Evolutionary conservation across 805 yeast species (phyloP), one percentile per base, ranked within the genome.

Genomic region (Candida pseudofarinosa): DNA sequence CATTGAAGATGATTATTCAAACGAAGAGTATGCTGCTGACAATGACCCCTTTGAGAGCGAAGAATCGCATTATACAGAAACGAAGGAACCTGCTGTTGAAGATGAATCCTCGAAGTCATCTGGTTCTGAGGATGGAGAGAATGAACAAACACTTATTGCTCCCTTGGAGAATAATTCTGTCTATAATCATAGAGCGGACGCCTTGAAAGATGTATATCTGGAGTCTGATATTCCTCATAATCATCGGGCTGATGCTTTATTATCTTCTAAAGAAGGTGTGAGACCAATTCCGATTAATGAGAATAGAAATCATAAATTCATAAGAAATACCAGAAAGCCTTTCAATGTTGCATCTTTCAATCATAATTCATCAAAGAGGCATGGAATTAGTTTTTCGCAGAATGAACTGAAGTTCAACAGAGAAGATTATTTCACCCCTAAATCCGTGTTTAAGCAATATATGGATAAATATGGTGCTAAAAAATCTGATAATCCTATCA

Each of bases 401-500:
- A 38, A 35, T 26, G 44, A 47, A 32, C 51, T 48, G 38, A 63
- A 59, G 39, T 82, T 76, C 53, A 79, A 79, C 50, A 72, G 91
- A 40, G 83, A 81, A 52, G 91, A 85, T 56, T 82, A 75, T 51
- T 85, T 84, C 58, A 85, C 93, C 3, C 93, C 93, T 2, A 85
- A 84, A 42, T 79, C 89, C 19, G 83, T 81, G 4, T 77, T 80
- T 53, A 79, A 77, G 44, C 83, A 81, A 49, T 84, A 81, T 58
- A 77, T 84, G 84, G 88, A 80, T 49, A 80, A 81, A 48, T 70
- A 69, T 46, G 70, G 81, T 63, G 63, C 75, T 66, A 59, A 70
- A 50, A 57, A 66, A 56, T 48, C 61, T 56, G 43, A 53, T 50
- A 50, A 47, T 30, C 20, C 30, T n/a, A 47, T 41, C 13, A 38